Conservation (phyloP, 169 alveolate species). For the Perkinsus marinus region DNA sequence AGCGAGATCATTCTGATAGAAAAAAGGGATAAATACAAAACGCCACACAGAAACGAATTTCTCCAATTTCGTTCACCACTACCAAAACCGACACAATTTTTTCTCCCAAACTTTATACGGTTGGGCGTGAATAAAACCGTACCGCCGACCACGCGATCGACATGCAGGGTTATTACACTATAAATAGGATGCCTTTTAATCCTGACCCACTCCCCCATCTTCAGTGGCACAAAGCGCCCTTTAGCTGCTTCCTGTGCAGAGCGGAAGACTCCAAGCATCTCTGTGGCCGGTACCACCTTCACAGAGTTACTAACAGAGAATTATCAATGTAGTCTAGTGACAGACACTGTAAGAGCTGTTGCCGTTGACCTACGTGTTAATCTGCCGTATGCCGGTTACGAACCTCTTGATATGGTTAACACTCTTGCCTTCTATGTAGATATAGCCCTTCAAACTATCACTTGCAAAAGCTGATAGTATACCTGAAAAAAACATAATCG, state of each 20-base stretch:
- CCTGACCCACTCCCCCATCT: background rate
- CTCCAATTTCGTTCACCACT: no score
- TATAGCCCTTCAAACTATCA: background rate
- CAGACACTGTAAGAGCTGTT: no score
- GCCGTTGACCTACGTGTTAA: background rate
- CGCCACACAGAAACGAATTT: no score
- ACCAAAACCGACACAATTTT: no score
- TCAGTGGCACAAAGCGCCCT: background rate
- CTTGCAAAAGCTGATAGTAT: background rate
- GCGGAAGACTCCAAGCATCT: background rate
- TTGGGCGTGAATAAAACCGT: no score
- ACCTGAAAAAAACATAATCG: background rate
- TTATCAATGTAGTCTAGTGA: no score
- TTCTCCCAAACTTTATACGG: no score
- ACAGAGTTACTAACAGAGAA: background rate
- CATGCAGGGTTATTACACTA: background rate
- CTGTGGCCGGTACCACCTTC: background rate
- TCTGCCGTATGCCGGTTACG: background rate
- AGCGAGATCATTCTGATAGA: background rate
- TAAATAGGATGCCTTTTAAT: background rate
- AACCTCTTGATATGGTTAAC: background rate
- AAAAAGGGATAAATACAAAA: background rate
- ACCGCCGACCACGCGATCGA: no score
- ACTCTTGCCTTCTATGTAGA: background rate
- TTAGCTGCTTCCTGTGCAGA: background rate